A percentile compares a stretch with the other conserved stretches of the same genome.
phyloP scores from a whole-genome alignment of 2,329 filamentous ascomycete genomes.

The Didymella segeticola region DNA sequence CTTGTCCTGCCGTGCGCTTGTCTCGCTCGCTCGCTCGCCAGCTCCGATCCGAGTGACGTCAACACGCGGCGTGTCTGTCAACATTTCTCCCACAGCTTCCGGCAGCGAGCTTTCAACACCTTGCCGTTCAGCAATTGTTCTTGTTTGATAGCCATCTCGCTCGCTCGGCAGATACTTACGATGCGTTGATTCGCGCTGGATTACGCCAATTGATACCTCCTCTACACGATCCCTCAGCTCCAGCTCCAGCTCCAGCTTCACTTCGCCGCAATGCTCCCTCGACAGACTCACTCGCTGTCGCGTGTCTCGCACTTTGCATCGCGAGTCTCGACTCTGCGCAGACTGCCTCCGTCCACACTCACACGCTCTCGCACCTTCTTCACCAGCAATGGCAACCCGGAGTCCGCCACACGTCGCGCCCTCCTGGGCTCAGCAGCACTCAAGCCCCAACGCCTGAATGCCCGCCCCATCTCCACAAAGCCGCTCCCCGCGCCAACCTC shows the following conservation, averaged over 20 bases:
- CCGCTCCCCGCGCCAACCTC: conserved; percentile 41
- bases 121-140: too few relatives aligned
- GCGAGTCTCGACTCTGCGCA: conserved; percentile 24
- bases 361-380: conserved; percentile 34
- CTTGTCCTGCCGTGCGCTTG: too few relatives aligned
- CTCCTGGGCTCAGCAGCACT: conserved; percentile 27
- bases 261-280: conserved; percentile 38
- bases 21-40: conserved; percentile 3
- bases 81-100: conserved; percentile 9
- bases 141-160: background rate
- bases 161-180: too few relatives aligned
- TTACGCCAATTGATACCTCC: conserved; percentile 7
- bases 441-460: conserved; percentile 25
- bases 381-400: conserved; percentile 35
- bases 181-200: background rate
- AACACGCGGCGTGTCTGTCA: background rate
- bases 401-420: conserved; percentile 29
- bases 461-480: conserved; percentile 40
- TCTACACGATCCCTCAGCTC: background rate
- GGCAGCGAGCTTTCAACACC: too few relatives aligned
- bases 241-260: conserved; percentile 8
- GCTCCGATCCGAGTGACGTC: conserved; percentile 11
- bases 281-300: conserved; percentile 40
- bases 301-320: conserved; percentile 31
- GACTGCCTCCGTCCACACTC: conserved; percentile 13